Percentiles rank a stretch among this genome's conserved stretches.
phyloP scores from a whole-genome alignment of 2,329 filamentous ascomycete genomes.

The Penicillium sp. region DNA sequence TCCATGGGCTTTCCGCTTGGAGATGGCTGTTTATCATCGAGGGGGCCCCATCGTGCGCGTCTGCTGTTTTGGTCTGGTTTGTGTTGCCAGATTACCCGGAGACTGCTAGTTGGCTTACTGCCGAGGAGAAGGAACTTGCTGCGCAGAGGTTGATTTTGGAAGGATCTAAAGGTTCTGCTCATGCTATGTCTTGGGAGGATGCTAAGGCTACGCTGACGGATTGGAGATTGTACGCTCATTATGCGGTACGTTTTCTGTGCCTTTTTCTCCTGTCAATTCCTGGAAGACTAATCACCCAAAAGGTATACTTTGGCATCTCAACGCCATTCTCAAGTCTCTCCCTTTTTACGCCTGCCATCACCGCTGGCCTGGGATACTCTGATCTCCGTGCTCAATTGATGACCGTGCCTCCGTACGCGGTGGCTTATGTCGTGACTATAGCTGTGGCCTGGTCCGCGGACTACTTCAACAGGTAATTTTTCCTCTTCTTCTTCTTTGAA shows the following conservation, averaged over 20 bases:
- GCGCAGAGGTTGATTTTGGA: slow-evolving; percentile 36
- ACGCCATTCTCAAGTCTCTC: slow-evolving; percentile 53
- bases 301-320: slow-evolving; percentile 45
- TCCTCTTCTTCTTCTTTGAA: background rate
- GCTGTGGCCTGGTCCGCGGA: slow-evolving; percentile 54
- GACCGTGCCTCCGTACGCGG: slow-evolving; percentile 58
- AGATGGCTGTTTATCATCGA: slow-evolving; percentile 44
- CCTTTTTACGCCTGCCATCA: slow-evolving; percentile 56
- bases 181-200: slow-evolving; percentile 42
- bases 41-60: slow-evolving; percentile 33
- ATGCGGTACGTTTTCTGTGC: slow-evolving; percentile 33
- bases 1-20: slow-evolving; percentile 32
- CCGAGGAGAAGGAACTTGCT: slow-evolving; percentile 39
- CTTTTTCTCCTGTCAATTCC: background rate
- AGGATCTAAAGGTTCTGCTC: slow-evolving; percentile 30
- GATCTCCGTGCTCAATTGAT: slow-evolving; percentile 56
- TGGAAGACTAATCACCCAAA: slow-evolving; percentile 11
- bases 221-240: slow-evolving; percentile 47
- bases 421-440: slow-evolving; percentile 48
- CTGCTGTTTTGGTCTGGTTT: slow-evolving; percentile 38
- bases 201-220: slow-evolving; percentile 43
- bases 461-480: slow-evolving; percentile 32
- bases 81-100: slow-evolving; percentile 45
- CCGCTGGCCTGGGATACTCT: slow-evolving; percentile 49
- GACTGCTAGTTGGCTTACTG: slow-evolving; percentile 39